phyloP scores from a whole-genome alignment of 2,329 filamentous ascomycete species.

The Chaetomiaceae sp. region DNA sequence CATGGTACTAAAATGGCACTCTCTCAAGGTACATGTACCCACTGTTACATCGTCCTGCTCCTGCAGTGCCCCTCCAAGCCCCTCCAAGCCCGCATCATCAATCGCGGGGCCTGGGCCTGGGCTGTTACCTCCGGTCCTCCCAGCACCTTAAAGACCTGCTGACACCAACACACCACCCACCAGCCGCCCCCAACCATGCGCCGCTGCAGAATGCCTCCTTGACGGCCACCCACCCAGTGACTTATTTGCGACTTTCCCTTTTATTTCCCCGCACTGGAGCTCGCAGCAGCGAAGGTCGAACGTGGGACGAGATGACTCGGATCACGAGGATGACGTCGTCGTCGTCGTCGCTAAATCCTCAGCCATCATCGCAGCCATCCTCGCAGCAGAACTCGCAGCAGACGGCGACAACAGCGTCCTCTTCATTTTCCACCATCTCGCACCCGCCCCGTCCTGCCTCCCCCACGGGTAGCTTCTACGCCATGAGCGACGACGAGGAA shows the following conservation, averaged over 20 bases:
- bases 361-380: neutral
- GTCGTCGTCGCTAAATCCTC: conserved; percentile 15
- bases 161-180: conserved; percentile 7
- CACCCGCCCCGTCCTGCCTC: conserved; percentile 49
- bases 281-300: too few species aligned
- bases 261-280: too few species aligned
- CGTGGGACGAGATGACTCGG: conserved; percentile 19
- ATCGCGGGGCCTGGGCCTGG: conserved; percentile 16
- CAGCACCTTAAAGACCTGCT: conserved; percentile 3
- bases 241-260: too few species aligned
- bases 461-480: conserved; percentile 85
- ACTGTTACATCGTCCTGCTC: conserved; percentile 3
- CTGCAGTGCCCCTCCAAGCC: neutral
- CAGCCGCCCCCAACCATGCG: neutral
- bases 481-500: conserved; percentile 93
- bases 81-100: conserved; percentile 13
- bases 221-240: too few species aligned
- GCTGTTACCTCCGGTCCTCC: neutral
- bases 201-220: neutral
- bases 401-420: conserved; percentile 28
- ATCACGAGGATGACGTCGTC: conserved; percentile 24
- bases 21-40: neutral
- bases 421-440: conserved; percentile 21
- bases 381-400: conserved; percentile 2
- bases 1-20: neutral